Evolutionary conservation across 805 yeast genomes (phyloP).

Genomic region (Lachancea meyersii): DNA sequence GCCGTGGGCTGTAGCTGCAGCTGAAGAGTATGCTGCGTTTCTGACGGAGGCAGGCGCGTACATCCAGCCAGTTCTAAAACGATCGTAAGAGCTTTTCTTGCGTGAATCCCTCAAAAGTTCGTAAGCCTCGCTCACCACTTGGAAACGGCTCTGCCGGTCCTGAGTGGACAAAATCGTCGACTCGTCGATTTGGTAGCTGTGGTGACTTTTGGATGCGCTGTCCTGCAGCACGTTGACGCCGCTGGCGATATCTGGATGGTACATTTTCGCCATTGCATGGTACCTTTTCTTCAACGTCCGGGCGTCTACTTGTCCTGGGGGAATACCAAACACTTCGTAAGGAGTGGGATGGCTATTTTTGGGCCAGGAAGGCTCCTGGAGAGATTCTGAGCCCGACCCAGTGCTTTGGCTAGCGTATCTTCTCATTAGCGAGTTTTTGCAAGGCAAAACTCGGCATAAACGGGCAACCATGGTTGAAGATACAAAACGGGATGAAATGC

Average conservation of each 20-base stretch:
- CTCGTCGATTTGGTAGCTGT: conserved; percentile 2
- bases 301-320: conserved; percentile 33
- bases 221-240: conserved; percentile 22
- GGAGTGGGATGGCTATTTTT: conserved; percentile 52
- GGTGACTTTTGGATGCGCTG: neutral
- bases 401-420: conserved; percentile 1
- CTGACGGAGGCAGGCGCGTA: conserved; percentile 27
- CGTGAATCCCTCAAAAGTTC: conserved; percentile 43
- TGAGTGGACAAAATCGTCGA: conserved; percentile 16
- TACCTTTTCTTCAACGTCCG: conserved; percentile 43
- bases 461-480: neutral
- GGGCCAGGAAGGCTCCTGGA: conserved; percentile 48
- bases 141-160: conserved; percentile 42
- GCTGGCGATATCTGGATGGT: conserved; percentile 68
- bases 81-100: conserved; percentile 42
- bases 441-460: neutral
- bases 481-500: too few species aligned
- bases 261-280: conserved; percentile 58
- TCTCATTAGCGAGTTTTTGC: conserved; percentile 1
- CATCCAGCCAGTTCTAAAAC: conserved; percentile 42
- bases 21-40: conserved; percentile 4
- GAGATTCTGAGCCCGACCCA: conserved; percentile 4
- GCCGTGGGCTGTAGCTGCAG: conserved; percentile 22
- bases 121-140: conserved; percentile 52
- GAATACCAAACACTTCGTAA: conserved; percentile 55